Conservation (phyloP, 768 basidiomycete genomes). For the Trichaptum fuscoviolaceum region DNA sequence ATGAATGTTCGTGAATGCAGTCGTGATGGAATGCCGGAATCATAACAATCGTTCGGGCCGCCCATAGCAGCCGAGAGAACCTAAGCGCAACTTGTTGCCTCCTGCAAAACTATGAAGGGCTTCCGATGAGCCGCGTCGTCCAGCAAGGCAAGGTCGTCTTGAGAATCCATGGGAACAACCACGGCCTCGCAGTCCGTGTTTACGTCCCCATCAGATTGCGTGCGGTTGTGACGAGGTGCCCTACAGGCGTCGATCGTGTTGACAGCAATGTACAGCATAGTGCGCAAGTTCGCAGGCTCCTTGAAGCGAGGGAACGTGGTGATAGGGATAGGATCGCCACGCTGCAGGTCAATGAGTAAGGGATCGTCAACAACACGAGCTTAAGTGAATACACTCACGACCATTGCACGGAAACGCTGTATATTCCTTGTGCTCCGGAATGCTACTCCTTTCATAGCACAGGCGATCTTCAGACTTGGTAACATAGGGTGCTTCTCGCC, state of each 20-base stretch:
- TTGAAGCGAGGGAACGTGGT: slow-evolving; percentile 15
- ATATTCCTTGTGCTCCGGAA: slow-evolving; percentile 48
- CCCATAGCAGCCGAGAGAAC: not conserved
- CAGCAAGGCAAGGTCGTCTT: not conserved
- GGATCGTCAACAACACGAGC: slow-evolving; percentile 12
- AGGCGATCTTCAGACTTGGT: slow-evolving; percentile 53
- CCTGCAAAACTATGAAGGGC: not conserved
- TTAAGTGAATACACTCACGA: slow-evolving; percentile 33
- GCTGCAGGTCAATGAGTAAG: slow-evolving; percentile 15
- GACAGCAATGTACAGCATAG: slow-evolving; percentile 4
- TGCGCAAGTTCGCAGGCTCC: slow-evolving; percentile 13
- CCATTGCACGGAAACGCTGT: slow-evolving; percentile 43
- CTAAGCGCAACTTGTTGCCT: not conserved
- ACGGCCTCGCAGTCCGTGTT: not conserved
- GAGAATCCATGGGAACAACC: not conserved
- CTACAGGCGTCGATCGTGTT: not conserved
- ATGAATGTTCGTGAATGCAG: not conserved
- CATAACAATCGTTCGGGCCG: not conserved
- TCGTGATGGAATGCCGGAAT: not conserved
- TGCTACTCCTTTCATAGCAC: slow-evolving; percentile 56
- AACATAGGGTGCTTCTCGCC: slow-evolving; percentile 45
- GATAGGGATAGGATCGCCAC: slow-evolving; percentile 19
- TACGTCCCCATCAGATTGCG: not conserved
- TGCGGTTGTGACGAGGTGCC: not conserved
- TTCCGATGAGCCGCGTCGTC: not conserved